phyloP scores from a whole-genome alignment of 2,329 filamentous ascomycete genomes.

The Talaromyces verruculosus region DNA sequence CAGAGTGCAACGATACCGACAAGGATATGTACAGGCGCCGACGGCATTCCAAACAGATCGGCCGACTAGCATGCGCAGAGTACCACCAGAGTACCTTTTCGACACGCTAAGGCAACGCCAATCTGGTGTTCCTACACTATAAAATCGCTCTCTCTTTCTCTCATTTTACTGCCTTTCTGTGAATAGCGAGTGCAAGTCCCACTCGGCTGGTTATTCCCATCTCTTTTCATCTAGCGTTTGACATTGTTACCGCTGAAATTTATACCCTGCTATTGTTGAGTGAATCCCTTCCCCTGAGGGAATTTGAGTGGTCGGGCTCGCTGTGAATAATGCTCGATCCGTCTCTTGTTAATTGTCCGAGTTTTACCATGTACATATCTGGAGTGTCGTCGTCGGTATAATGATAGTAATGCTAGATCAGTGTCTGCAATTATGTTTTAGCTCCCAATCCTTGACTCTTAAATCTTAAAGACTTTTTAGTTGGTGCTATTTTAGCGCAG shows the following conservation, averaged over 20 bases:
- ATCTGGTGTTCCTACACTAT: constrained; percentile 37
- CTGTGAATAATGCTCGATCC: constrained; percentile 19
- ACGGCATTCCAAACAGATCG: constrained; percentile 48
- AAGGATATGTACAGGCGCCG: constrained; percentile 48
- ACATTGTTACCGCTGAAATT: constrained; percentile 18
- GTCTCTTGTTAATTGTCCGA: constrained; percentile 5
- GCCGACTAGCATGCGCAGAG: constrained; percentile 46
- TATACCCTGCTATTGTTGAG: constrained; percentile 24
- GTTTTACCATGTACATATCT: constrained; percentile 21
- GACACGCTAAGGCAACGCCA: constrained; percentile 40
- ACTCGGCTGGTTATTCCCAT: constrained; percentile 1
- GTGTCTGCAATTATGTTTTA: neutral
- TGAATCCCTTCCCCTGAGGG: constrained; percentile 13
- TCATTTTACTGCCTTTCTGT: neutral
- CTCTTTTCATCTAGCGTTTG: constrained; percentile 16
- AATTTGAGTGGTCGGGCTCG: constrained; percentile 16
- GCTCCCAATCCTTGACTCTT: neutral
- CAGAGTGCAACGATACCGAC: constrained; percentile 48
- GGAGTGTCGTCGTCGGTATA: constrained; percentile 17
- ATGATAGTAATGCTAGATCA: constrained; percentile 22
- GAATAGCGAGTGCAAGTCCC: neutral
- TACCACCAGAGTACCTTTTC: constrained; percentile 50
- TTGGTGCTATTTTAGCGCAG: neutral
- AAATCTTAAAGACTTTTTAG: neutral
- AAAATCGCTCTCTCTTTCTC: constrained; percentile 23